A percentile compares a stretch with the other conserved stretches of the same genome.
phyloP scores from a whole-genome alignment of 805 yeast genomes.

The Yarrowia sp. region DNA sequence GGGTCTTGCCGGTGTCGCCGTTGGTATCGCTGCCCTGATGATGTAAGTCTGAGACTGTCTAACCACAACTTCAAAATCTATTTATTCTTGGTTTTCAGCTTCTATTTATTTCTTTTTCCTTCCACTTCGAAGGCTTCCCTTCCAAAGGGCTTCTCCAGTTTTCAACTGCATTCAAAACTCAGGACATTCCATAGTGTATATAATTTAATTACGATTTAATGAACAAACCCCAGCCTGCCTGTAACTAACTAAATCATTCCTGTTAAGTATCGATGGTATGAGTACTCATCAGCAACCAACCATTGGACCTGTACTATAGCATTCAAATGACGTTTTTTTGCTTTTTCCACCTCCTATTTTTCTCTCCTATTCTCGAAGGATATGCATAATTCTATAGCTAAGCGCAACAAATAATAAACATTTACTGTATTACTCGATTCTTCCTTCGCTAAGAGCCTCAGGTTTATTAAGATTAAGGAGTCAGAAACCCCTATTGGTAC shows the following conservation, averaged over 20 bases:
- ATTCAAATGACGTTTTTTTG: too few species aligned
- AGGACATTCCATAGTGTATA: constrained; percentile 13
- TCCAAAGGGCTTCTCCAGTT: background rate
- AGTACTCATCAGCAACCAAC: too few species aligned
- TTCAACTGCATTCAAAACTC: background rate
- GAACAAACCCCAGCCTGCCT: background rate
- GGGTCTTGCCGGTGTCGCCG: constrained; percentile 19
- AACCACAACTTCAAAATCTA: background rate
- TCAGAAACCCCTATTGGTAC: background rate
- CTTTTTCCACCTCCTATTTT: background rate
- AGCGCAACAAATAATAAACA: too few species aligned
- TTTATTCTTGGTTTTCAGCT: background rate
- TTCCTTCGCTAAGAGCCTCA: background rate
- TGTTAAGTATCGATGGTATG: too few species aligned
- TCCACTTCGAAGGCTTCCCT: background rate
- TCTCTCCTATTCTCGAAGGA: background rate
- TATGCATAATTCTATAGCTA: too few species aligned
- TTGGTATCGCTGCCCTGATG: constrained; percentile 24
- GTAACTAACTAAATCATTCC: too few species aligned
- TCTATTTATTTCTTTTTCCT: background rate
- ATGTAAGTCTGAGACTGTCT: constrained; percentile 1
- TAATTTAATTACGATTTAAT: constrained; percentile 1
- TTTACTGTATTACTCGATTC: too few species aligned
- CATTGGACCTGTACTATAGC: too few species aligned
- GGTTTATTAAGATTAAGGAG: background rate